Evolutionary conservation across 179 eudicot genomes (phyloP).

Genomic region (Heliamphora pulchella): DNA sequence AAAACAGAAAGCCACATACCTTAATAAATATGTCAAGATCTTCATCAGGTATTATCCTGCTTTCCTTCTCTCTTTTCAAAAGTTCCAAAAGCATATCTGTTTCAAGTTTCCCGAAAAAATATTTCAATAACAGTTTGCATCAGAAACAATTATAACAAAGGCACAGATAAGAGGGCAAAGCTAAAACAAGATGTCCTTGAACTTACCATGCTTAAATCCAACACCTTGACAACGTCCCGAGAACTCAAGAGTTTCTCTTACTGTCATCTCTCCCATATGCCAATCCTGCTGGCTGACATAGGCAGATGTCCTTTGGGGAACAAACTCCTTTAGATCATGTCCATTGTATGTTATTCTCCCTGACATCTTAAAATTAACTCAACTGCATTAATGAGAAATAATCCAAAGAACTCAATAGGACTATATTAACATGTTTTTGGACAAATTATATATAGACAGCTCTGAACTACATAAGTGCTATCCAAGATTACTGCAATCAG

Average conservation of each 20-base stretch:
- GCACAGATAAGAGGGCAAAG: background rate
- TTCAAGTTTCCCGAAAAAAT: constrained; percentile 6
- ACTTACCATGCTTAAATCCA: constrained; percentile 55
- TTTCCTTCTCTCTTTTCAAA: constrained; percentile 51
- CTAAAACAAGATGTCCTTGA: background rate
- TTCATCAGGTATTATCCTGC: constrained; percentile 53
- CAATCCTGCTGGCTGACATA: constrained; percentile 69
- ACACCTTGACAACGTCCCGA: constrained; percentile 66
- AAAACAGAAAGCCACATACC: constrained; percentile 26
- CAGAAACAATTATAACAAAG: background rate
- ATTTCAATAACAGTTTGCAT: background rate
- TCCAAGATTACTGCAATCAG: background rate
- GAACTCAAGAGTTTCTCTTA: constrained; percentile 58
- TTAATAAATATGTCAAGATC: constrained; percentile 70
- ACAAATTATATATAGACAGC: background rate
- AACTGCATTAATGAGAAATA: constrained; percentile 17
- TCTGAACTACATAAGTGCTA: background rate
- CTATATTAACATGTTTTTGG: background rate
- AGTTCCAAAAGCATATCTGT: constrained; percentile 70
- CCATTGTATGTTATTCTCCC: constrained; percentile 63
- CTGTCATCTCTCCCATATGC: constrained; percentile 83
- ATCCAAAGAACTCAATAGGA: constrained; percentile 4
- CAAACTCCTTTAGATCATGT: constrained; percentile 49
- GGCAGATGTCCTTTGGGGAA: constrained; percentile 68
- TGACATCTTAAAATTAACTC: constrained; percentile 43